phyloP scores from a whole-genome alignment of 169 alveolate genomes.

The Plasmodium knowlesi region DNA sequence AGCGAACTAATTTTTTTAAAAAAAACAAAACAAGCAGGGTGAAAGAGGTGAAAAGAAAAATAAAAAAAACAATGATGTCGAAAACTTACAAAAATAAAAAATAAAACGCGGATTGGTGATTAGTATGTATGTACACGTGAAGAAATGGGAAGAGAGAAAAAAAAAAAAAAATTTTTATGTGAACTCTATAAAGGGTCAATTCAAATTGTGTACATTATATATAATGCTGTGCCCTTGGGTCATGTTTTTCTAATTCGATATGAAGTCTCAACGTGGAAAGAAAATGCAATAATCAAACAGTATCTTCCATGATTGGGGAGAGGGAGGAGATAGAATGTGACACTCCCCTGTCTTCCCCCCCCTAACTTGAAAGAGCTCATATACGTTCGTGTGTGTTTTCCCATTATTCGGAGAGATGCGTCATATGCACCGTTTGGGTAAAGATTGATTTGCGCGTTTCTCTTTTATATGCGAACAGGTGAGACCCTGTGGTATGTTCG shows the following conservation, averaged over 20 bases:
- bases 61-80: not conserved
- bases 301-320: not conserved
- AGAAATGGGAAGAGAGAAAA: not conserved
- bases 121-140: too few species aligned
- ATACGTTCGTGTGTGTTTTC: not conserved
- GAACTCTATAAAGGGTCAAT: too few species aligned
- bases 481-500: too few species aligned
- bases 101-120: not conserved
- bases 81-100: not conserved
- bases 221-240: too few species aligned
- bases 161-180: not conserved
- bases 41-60: not conserved
- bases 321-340: too few species aligned
- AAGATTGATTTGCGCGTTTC: not conserved
- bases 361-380: too few species aligned
- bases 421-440: not conserved
- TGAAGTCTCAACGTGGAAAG: not conserved
- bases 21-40: constrained; percentile 17
- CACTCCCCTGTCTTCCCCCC: too few species aligned
- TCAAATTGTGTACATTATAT: too few species aligned
- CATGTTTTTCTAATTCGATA: too few species aligned
- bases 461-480: too few species aligned
- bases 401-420: not conserved
- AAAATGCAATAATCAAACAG: not conserved
- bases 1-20: constrained; percentile 66